Percentiles rank a stretch among this genome's conserved stretches.
Conservation (phyloP, 768 basidiomycete species). For the Xerocomellus amylosporus region DNA sequence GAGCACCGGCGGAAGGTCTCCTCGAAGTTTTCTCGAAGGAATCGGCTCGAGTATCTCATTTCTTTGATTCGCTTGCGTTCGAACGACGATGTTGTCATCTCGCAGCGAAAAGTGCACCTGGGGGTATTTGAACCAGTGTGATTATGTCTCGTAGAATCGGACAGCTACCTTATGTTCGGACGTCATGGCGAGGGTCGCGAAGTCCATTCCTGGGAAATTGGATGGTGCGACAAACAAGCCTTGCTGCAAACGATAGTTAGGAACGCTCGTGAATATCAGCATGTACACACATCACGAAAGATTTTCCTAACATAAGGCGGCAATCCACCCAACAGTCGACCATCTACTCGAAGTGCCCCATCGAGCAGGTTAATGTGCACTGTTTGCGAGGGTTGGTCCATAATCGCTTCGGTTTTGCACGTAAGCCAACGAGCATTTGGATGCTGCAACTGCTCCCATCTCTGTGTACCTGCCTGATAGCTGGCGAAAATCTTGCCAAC, state of each 20-base stretch:
- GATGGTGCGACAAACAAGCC: not conserved
- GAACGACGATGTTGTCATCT: not conserved
- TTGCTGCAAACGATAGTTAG: not conserved
- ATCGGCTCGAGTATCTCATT: not conserved
- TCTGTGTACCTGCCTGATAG: not conserved
- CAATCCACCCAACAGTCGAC: not conserved
- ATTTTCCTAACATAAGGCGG: not conserved
- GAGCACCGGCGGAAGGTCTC: not conserved
- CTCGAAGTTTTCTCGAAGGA: not conserved
- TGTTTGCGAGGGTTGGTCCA: not conserved
- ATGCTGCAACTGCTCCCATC: not conserved
- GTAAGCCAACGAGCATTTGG: not conserved
- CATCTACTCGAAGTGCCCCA: not conserved
- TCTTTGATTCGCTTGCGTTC: not conserved
- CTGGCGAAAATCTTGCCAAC: not conserved
- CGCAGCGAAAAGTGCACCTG: not conserved
- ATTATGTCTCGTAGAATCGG: not conserved
- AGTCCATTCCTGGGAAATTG: not conserved
- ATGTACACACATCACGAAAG: not conserved
- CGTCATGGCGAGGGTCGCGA: not conserved
- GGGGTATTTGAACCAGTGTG: not conserved
- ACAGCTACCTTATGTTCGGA: not conserved
- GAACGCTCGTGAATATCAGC: too few species aligned
- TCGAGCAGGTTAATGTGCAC: not conserved
- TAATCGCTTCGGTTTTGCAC: not conserved